Evolutionary conservation across 228 moss, liverwort and hornwort species (phyloP).

Genomic region (Sphagnum magellanicum): DNA sequence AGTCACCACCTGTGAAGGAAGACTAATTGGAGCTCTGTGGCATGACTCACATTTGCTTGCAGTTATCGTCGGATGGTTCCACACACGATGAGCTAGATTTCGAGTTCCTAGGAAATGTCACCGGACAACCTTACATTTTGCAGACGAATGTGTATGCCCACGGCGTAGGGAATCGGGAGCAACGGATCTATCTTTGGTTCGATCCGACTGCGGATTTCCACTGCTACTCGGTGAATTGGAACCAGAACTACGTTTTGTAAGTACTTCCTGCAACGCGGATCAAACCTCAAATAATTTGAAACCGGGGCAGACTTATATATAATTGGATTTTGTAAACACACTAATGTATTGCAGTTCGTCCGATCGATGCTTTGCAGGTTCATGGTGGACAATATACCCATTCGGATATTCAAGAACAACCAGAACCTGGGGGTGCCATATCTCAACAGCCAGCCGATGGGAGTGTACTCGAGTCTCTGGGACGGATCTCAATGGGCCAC

Average conservation of each 20-base stretch:
- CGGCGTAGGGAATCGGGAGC: slow-evolving; percentile 40
- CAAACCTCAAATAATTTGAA: background rate
- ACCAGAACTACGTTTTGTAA: slow-evolving; percentile 31
- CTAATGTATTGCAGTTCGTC: background rate
- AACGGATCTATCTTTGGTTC: slow-evolving; percentile 47
- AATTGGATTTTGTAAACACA: background rate
- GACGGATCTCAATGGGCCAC: slow-evolving; percentile 42
- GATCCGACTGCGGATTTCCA: slow-evolving; percentile 45
- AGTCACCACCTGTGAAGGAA: background rate
- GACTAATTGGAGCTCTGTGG: background rate
- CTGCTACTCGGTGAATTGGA: slow-evolving; percentile 39
- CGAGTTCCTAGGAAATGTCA: slow-evolving; percentile 44
- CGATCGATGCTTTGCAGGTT: slow-evolving; percentile 16
- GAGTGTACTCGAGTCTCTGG: slow-evolving; percentile 41
- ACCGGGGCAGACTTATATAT: background rate
- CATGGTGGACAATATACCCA: slow-evolving; percentile 33
- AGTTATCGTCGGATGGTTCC: slow-evolving; percentile 31
- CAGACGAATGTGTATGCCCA: slow-evolving; percentile 49
- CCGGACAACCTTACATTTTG: slow-evolving; percentile 44
- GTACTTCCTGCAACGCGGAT: background rate
- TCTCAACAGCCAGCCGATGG: slow-evolving; percentile 32
- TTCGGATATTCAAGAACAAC: slow-evolving; percentile 32
- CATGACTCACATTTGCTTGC: slow-evolving; percentile 4
- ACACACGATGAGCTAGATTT: slow-evolving; percentile 46
- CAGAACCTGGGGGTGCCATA: slow-evolving; percentile 26